phyloP scores from a whole-genome alignment of 2,329 filamentous ascomycete species.

The Orbilia quercus region DNA sequence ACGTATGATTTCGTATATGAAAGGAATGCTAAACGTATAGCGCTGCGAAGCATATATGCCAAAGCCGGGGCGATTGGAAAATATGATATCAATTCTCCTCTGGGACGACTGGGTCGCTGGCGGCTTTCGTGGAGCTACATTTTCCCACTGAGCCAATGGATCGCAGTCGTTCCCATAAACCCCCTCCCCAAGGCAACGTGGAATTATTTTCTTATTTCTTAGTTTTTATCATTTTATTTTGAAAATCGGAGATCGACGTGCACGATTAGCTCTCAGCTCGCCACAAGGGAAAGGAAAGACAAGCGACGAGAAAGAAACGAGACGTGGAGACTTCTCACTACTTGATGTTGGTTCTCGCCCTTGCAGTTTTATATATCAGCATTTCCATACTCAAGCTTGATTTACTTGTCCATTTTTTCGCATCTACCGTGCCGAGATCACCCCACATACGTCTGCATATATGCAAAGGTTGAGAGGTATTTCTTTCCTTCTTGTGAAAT shows the following conservation, averaged over 20 bases:
- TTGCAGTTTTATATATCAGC: conserved; percentile 33
- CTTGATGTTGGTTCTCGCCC: conserved; percentile 28
- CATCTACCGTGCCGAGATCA: conserved; percentile 14
- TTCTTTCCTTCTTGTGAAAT: no score
- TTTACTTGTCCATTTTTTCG: conserved; percentile 16
- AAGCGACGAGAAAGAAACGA: not conserved
- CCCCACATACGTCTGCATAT: conserved; percentile 39
- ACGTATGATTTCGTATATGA: no score
- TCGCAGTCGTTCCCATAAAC: not conserved
- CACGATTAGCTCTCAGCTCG: conserved; percentile 18
- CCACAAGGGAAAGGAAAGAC: not conserved
- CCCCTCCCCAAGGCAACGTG: conserved; percentile 30
- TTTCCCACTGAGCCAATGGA: not conserved
- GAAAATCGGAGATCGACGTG: conserved; percentile 28
- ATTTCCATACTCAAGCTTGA: not conserved
- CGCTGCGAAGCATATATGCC: not conserved
- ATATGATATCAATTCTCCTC: conserved; percentile 31
- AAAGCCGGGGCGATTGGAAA: conserved; percentile 3
- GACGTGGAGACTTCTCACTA: conserved; percentile 19
- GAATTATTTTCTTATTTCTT: no score
- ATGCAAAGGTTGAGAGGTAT: conserved; percentile 37
- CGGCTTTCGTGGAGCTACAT: not conserved
- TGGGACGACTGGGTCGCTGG: no score
- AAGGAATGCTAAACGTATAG: no score
- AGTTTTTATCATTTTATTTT: no score